Evolutionary conservation across 768 basidiomycete species (phyloP), one percentile per base, ranked within the genome.

Genomic region (Suillus plorans): DNA sequence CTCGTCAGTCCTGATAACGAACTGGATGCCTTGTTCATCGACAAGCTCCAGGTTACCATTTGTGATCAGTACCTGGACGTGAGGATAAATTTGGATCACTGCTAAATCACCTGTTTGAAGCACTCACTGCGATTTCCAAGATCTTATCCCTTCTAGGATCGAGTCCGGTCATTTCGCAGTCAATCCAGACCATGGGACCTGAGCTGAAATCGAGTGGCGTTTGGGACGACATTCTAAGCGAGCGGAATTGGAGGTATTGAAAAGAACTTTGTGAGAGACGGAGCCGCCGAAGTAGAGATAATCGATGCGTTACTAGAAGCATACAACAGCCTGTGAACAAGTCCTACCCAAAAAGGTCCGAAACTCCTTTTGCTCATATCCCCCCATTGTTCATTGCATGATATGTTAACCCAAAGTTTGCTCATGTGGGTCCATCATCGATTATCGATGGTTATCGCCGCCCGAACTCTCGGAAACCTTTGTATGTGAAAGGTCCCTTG

Each of bases 111-210:
- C 5, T 0, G 3, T 28, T 22, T 41, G 28, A 31, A 59, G 18
- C 12, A 69, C 82, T 66, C 64, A 88, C 91, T 13, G 90, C 91
- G 71, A 96, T 90, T 76, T 97, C 95, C 3, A 95, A 73, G 36
- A 94, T 85, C 67, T 84, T 87, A 76, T 94, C 90, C 47, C 77
- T 87, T 57, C 82, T 80, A 4, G 82, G 82, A 70, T 90, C 76
- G 45, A 95, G 81, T 5, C 92, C 92, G 3, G 92, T 94, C 85
- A 94, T 95, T 78, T 95, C 92, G 69, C 91, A 92, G 74, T 95
- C 92, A 60, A 94, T 83, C 93, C 92, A 90, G 8, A 93, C 88
- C 63, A 93, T 76, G 12, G 91, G 90, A 0, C 89, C 88, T 41
- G 84, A 85, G n/a, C 75, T 68, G 61, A 81, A 84, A 63, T 79